phyloP scores from a whole-genome alignment of 2,329 filamentous ascomycete species.

The Clathrospora elynae region DNA sequence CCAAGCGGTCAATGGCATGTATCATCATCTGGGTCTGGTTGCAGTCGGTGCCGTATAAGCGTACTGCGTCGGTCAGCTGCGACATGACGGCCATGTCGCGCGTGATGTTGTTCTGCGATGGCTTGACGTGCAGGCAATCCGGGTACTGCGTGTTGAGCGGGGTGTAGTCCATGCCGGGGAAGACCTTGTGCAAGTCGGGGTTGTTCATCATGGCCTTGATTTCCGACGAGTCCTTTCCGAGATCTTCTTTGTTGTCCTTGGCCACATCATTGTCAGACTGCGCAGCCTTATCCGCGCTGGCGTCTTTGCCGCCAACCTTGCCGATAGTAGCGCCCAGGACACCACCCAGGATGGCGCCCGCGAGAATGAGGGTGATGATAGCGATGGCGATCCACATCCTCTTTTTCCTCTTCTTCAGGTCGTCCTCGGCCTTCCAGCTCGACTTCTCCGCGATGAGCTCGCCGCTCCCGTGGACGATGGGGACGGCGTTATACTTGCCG shows the following conservation, averaged over 20 bases:
- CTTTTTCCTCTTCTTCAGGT: slow-evolving; percentile 58
- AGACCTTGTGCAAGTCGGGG: slow-evolving; percentile 82
- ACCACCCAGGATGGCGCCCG: slow-evolving; percentile 74
- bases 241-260: slow-evolving; percentile 73
- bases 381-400: slow-evolving; percentile 72
- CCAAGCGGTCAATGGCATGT: slow-evolving; percentile 75
- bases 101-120: slow-evolving; percentile 93
- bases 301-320: slow-evolving; percentile 44
- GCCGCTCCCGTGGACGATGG: slow-evolving; percentile 29
- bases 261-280: slow-evolving; percentile 51
- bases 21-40: slow-evolving; percentile 96
- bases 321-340: slow-evolving; percentile 73
- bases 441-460: slow-evolving; percentile 63
- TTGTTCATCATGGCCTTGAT: slow-evolving; percentile 85
- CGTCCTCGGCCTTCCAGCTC: slow-evolving; percentile 62
- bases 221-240: slow-evolving; percentile 74
- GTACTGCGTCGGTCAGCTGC: slow-evolving; percentile 84
- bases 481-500: slow-evolving; percentile 64
- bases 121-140: slow-evolving; percentile 74
- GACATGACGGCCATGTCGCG: slow-evolving; percentile 87
- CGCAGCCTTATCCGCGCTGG: slow-evolving; percentile 22
- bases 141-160: slow-evolving; percentile 91
- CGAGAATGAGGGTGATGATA: slow-evolving; percentile 66
- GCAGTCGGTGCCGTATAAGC: slow-evolving; percentile 94
- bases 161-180: slow-evolving; percentile 94